Evolutionary conservation across 495 filamentous ascomycete species (phyloP), one percentile per base, ranked within the genome.

Genomic region (Xylaria bambusicola): DNA sequence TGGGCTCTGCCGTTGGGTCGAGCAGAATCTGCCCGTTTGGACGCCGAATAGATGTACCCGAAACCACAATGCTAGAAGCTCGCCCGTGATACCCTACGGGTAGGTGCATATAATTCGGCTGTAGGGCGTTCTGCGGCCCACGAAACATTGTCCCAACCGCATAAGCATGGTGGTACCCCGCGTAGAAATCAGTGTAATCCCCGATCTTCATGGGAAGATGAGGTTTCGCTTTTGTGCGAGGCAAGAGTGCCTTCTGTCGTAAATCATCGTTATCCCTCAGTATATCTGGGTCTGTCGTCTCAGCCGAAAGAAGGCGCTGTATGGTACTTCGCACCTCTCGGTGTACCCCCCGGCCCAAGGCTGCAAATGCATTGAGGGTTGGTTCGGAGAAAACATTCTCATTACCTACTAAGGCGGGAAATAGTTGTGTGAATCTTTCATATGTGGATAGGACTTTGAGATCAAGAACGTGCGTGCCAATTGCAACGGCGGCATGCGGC

Each of bases 131-230:
- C 31, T 86, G 80, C 0, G 85, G 81, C 0, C 91, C 92, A n/a
- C 93, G 86, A 78, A 97, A 94, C 52, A 97, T 76, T 21, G 81
- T 80, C 1, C 91, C 88, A n/a, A 88, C 81, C 55, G 89, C 88
- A 76, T 85, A 88, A 38, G 93, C 93, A 74, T 98, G 93, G 67
- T 96, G 86, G 52, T 86, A 74, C 24, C 93, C 93, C n/a, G 89
- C 93, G 74, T 91, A 98, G 78, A 98, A 98, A 74, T 98, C 93
- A 12, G 93, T 95, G 74, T 98, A 98, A 70, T 97, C 92, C n/a
- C 90, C 89, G 54, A 97, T 92, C 31, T 81, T 79, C 84, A 98
- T 86, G 5, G 93, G 93, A 13, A 97, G 69, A 58, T 96, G 89
- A 70, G 84, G 89, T 54, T 75, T 82, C 23, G 92, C 86, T 3